phyloP scores from a whole-genome alignment of 164 flowering plant species.

The Dillenia suffruticosa region DNA sequence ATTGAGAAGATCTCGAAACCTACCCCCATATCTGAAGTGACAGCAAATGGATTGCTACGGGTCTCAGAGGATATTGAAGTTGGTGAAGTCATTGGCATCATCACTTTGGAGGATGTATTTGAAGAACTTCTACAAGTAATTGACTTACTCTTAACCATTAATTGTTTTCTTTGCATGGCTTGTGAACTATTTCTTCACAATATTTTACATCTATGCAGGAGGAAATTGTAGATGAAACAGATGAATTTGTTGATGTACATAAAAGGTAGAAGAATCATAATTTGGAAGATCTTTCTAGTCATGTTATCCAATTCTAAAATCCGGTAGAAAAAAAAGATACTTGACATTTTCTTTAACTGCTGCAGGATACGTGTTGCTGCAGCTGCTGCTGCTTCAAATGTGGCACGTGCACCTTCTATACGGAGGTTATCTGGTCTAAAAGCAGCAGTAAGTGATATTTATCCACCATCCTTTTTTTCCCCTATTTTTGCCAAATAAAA shows the following conservation, averaged over 20 bases:
- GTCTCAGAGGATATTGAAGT: conserved; percentile 69
- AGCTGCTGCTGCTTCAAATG: conserved; percentile 78
- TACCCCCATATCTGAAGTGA: conserved; percentile 15
- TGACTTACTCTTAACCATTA: not conserved
- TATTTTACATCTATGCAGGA: conserved; percentile 43
- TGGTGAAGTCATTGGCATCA: conserved; percentile 93
- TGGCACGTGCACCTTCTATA: conserved; percentile 69
- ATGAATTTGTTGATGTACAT: conserved; percentile 84
- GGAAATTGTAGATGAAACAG: conserved; percentile 94
- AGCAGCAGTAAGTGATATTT: conserved; percentile 38
- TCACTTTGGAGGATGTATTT: conserved; percentile 97
- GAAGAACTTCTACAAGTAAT: conserved; percentile 96
- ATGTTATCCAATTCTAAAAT: no score
- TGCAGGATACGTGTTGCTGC: conserved; percentile 84
- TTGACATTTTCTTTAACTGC: not conserved
- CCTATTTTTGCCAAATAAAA: not conserved
- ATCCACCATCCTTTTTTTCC: not conserved
- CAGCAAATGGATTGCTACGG: conserved; percentile 27
- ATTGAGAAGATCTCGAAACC: conserved; percentile 44
- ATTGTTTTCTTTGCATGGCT: not conserved
- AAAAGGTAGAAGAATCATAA: conserved; percentile 40
- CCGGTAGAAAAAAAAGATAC: not conserved
- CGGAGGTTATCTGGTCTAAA: conserved; percentile 51
- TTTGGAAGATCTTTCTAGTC: not conserved
- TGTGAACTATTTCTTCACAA: not conserved